Evolutionary conservation across 352 stramenopile genomes (phyloP).

Genomic region (Phytophthora parvispora): DNA sequence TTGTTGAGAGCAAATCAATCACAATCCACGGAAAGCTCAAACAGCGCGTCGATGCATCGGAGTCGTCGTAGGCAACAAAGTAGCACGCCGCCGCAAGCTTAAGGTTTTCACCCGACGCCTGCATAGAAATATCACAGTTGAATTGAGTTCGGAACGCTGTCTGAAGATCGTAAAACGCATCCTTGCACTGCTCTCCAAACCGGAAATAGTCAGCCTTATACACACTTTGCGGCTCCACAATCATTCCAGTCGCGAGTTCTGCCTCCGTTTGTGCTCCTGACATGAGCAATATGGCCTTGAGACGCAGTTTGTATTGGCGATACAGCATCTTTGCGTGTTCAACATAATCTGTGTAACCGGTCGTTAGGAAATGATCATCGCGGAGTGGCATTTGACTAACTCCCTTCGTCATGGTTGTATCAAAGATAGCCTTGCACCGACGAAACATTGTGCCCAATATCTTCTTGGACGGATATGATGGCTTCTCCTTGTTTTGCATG

Average conservation of each 20-base stretch:
- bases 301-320: conserved; percentile 70
- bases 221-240: conserved; percentile 63
- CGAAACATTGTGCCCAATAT: conserved; percentile 84
- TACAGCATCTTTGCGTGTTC: conserved; percentile 56
- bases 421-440: conserved; percentile 61
- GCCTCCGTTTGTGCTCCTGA: conserved; percentile 70
- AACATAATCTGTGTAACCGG: conserved; percentile 63
- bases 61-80: conserved; percentile 65
- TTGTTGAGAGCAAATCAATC: conserved; percentile 58
- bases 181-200: conserved; percentile 77
- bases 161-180: conserved; percentile 68
- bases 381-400: conserved; percentile 44
- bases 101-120: conserved; percentile 27
- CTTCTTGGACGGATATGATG: conserved; percentile 74
- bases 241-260: conserved; percentile 82
- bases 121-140: conserved; percentile 20
- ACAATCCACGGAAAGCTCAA: conserved; percentile 86
- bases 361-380: conserved; percentile 63
- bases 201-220: conserved; percentile 85
- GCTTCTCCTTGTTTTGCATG: conserved; percentile 79
- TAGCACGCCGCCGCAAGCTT: conserved; percentile 82
- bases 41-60: conserved; percentile 30
- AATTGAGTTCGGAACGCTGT: conserved; percentile 63
- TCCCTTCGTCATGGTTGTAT: conserved; percentile 46
- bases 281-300: conserved; percentile 66